Conservation (phyloP, 257 asterid species). For the Nicotiana tomentosiformis region DNA sequence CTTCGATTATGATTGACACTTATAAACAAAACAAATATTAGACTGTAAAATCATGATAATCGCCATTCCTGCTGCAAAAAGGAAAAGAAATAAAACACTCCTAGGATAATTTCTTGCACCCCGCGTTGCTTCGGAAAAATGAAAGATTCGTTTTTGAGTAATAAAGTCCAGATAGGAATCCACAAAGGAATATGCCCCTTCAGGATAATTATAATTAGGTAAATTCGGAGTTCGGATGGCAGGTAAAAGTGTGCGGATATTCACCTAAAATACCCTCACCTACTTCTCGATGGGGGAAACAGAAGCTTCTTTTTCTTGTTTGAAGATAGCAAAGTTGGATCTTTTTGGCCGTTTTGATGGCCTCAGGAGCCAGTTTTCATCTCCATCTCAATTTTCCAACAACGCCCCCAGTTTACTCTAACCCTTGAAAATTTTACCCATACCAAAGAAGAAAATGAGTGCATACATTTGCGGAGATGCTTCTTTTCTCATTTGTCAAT, state of each 20-base stretch:
- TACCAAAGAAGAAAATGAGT: background rate
- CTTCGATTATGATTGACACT: background rate
- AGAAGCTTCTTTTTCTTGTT: background rate
- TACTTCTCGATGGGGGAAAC: conserved; percentile 1
- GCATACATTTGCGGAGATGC: background rate
- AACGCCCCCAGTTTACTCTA: conserved; percentile 1
- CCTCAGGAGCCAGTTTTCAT: background rate
- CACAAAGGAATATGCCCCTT: background rate
- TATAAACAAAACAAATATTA: background rate
- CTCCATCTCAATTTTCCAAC: background rate
- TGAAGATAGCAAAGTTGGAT: background rate
- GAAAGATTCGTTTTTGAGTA: background rate
- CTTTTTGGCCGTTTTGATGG: background rate
- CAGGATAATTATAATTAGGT: background rate
- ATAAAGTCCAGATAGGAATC: background rate
- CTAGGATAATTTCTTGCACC: background rate
- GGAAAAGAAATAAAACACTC: background rate
- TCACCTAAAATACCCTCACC: conserved; percentile 3
- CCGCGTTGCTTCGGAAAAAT: background rate
- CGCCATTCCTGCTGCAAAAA: background rate
- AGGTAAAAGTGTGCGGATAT: background rate
- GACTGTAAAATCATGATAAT: background rate
- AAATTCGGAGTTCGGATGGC: background rate
- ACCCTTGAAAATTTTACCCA: background rate
- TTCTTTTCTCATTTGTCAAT: background rate